Evolutionary conservation across 306 rosid species (phyloP).

Genomic region (Lablab purpureus): DNA sequence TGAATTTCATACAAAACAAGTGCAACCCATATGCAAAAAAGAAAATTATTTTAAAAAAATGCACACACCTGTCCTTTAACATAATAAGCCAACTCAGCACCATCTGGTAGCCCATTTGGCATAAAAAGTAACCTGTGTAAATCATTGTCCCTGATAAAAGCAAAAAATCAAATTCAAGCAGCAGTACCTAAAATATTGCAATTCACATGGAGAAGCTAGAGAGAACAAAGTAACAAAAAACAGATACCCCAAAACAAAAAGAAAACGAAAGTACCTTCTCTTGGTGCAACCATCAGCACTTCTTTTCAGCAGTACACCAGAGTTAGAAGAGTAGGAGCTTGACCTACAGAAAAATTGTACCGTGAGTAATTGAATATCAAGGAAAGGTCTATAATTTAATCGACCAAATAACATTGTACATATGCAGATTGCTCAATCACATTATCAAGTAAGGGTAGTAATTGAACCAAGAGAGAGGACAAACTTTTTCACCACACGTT

Average conservation of each 20-base stretch:
- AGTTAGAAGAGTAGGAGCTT: conserved; percentile 52
- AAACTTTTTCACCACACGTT: conserved; percentile 58
- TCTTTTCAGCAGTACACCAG: conserved; percentile 62
- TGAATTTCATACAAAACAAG: conserved; percentile 14
- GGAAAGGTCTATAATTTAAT: conserved; percentile 23
- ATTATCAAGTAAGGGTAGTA: conserved; percentile 36
- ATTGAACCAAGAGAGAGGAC: conserved; percentile 49
- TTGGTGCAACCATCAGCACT: conserved; percentile 78
- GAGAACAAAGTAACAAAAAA: conserved; percentile 15
- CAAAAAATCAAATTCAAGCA: conserved; percentile 29
- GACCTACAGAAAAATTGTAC: conserved; percentile 56
- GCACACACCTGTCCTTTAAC: conserved; percentile 90
- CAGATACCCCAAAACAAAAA: conserved; percentile 38
- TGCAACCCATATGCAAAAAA: conserved; percentile 35
- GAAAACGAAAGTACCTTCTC: conserved; percentile 63
- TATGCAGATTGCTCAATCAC: conserved; percentile 34
- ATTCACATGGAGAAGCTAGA: conserved; percentile 29
- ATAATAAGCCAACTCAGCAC: conserved; percentile 95
- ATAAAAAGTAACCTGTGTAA: conserved; percentile 89
- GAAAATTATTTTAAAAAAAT: conserved; percentile 36
- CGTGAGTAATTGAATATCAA: conserved; percentile 22
- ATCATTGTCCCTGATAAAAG: conserved; percentile 85
- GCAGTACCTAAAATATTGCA: conserved; percentile 31
- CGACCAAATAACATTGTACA: conserved; percentile 37
- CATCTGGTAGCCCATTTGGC: conserved; percentile 98